Evolutionary conservation across 2,329 filamentous ascomycete species (phyloP).

Genomic region (Fusarium sp.): DNA sequence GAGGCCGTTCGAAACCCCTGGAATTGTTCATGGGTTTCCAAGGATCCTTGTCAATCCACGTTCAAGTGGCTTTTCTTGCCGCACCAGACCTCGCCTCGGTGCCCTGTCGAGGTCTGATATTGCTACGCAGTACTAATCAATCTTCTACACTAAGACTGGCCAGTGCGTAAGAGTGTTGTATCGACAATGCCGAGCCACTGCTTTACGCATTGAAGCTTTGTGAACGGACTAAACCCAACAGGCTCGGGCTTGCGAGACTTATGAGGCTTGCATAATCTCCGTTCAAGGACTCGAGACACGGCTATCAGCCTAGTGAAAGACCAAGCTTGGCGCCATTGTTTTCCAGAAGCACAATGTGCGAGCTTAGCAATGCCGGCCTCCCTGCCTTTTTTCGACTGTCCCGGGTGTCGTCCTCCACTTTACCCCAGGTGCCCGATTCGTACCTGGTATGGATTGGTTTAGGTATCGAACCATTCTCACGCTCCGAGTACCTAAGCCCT

Average conservation of each 20-base stretch:
- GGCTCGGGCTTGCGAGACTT: slow-evolving; percentile 31
- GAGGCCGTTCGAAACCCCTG: slow-evolving; percentile 38
- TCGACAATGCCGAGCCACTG: slow-evolving; percentile 27
- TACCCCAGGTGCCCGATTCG: slow-evolving; percentile 49
- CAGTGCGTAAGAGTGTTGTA: slow-evolving; percentile 25
- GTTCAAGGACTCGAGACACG: slow-evolving; percentile 9
- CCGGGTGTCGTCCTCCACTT: slow-evolving; percentile 42
- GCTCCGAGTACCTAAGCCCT: slow-evolving; percentile 21
- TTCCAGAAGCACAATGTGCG: slow-evolving; percentile 45
- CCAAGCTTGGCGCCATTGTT: slow-evolving; percentile 34
- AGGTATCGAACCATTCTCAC: slow-evolving; percentile 48
- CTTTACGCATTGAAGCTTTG: slow-evolving; percentile 25
- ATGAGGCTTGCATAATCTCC: slow-evolving; percentile 10
- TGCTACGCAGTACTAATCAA: slow-evolving; percentile 37
- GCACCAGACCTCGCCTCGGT: slow-evolving; percentile 42
- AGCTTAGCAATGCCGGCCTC: slow-evolving; percentile 41
- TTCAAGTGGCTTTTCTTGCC: slow-evolving; percentile 36
- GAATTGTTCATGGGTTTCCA: slow-evolving; percentile 35
- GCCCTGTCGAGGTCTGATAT: slow-evolving; percentile 21
- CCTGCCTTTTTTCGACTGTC: slow-evolving; percentile 37
- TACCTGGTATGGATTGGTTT: slow-evolving; percentile 37
- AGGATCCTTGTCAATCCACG: slow-evolving; percentile 40
- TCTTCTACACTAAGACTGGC: slow-evolving; percentile 32
- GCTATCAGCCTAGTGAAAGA: slow-evolving; percentile 16
- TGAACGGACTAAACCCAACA: slow-evolving; percentile 26